Evolutionary conservation across 495 filamentous ascomycete species (phyloP), one percentile per base, ranked within the genome.

Genomic region (Cercophora newfieldiana): DNA sequence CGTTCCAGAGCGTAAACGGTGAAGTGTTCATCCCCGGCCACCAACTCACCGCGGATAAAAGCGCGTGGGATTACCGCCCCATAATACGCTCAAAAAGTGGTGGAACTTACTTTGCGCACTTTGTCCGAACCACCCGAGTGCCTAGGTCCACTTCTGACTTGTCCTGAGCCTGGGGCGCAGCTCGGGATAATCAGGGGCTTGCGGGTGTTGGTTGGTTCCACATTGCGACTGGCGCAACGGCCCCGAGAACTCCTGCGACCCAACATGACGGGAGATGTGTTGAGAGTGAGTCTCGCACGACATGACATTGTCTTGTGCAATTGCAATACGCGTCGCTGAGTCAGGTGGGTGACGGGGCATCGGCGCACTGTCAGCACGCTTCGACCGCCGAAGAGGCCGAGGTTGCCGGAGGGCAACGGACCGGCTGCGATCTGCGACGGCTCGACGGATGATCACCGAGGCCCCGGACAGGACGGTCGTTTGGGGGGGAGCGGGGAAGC

Each of bases 341-440:
- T 53, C 50, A 53, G 8, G 1, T 10, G 1, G 14, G 26, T 22
- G 5, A 57, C 14, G 24, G 7, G 25, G 50, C 24, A 53, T 53
- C 19, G 1, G 7, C 50, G 50, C 21, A 26, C 7, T 22, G 50
- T 24, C 5, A 21, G 30, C 22, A 10, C 16, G 29, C 28, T 59
- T n/a, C 22, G 57, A 59, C 31, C 22, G 30, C 21, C 30, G 57
- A 37, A 21, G 16, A 19, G 14, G 22, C 47, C 47, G 44, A 22
- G 22, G 37, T 1, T 51, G 59, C 21, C 18, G 47, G 47, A 30
- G 18, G 18, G 31, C 1, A 47, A 24, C 21, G 58, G 31, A 24
- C 37, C 31, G 58, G 22, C 47, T 31, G 16, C 49, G 61, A 63
- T 55, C 49, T 56, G 61, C 61, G 61, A 63, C 61, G 51, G 61